Evolutionary conservation across 257 asterid genomes (phyloP), one percentile per base, ranked within the genome.

Genomic region (Lithospermum erythrorhizon): DNA sequence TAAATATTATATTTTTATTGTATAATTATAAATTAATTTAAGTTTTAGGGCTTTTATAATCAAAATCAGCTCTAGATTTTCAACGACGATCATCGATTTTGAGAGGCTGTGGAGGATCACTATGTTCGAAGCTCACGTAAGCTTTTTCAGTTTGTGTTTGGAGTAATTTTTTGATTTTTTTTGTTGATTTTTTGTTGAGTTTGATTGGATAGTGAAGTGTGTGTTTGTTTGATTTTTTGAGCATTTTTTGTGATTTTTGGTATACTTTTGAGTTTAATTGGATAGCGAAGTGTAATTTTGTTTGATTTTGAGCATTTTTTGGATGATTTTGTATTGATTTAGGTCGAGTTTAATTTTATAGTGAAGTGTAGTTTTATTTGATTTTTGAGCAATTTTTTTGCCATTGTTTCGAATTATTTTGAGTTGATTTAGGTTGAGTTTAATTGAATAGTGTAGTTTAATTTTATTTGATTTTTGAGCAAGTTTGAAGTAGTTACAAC

Each of bases 101-200:
- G 78, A 70, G 55, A 55, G 29, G 47, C 17, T 21, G 62, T 25
- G 30, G 54, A 58, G 18, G 53, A 9, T 56, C 75, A 69, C 22
- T 74, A 80, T 80, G 85, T 80, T 80, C 66, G 85, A 80, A 68
- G 85, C 85, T 55, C 85, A 80, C 67, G 85, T 80, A 71, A 61
- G 64, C 45, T 3, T 18, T 55, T n/a, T 14, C 21, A 14, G 57
- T 21, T 35, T 57, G 35, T 13, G 18, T 29, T 29, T n/a, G 5
- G 9, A 4, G 15, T 20, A 29, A 18, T 61, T 60, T 58, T 6
- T 25, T 27, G 32, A 27, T 27, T 27, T 27, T n/a, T 27, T 27
- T 27, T 6, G 32, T 3, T 27, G 32, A 3, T 5, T 27, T 27
- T 27, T 27, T 7, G 32, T 27, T 27, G 32, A 27, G 29, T 25